phyloP scores from a whole-genome alignment of 2,329 filamentous ascomycete species.

The Calcarisporium arbuscula region DNA sequence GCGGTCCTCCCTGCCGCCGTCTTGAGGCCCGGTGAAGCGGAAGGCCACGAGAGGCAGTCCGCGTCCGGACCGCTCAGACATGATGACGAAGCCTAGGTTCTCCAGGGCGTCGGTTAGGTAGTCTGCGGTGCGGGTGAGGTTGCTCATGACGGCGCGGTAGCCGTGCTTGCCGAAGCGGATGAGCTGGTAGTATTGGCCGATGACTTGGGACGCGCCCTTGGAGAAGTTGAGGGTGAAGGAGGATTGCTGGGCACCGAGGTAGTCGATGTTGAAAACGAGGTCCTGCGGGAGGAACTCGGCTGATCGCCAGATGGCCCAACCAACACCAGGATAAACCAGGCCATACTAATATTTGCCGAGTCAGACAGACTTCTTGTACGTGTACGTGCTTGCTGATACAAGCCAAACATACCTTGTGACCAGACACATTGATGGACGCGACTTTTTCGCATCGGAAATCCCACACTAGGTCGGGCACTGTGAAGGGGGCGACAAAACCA shows the following conservation, averaged over 20 bases:
- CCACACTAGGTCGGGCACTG: constrained; percentile 77
- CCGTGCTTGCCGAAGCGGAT: constrained; percentile 91
- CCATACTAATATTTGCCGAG: constrained; percentile 36
- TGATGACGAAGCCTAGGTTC: constrained; percentile 75
- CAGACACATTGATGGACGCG: constrained; percentile 88
- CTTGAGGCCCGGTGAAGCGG: constrained; percentile 57
- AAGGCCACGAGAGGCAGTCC: constrained; percentile 90
- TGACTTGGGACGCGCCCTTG: constrained; percentile 89
- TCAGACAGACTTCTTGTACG: no score
- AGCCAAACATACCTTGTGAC: constrained; percentile 65
- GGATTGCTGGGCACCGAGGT: constrained; percentile 89
- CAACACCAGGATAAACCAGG: constrained; percentile 80
- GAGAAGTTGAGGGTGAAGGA: constrained; percentile 98
- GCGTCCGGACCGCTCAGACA: constrained; percentile 70
- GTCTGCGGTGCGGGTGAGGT: constrained; percentile 83
- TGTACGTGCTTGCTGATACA: no score
- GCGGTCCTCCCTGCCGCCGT: constrained; percentile 42
- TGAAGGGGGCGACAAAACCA: constrained; percentile 89
- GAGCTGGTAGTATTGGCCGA: constrained; percentile 95
- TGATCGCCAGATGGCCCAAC: constrained; percentile 86
- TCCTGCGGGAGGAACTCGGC: constrained; percentile 81
- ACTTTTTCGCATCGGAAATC: constrained; percentile 88
- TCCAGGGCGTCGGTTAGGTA: constrained; percentile 72
- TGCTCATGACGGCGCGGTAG: constrained; percentile 89
- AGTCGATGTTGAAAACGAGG: constrained; percentile 98